These are phyloP conservation scores for Acacia concinna DNA, from an alignment of 331 rosid genomes.

Conservation along the genomic window DNA sequence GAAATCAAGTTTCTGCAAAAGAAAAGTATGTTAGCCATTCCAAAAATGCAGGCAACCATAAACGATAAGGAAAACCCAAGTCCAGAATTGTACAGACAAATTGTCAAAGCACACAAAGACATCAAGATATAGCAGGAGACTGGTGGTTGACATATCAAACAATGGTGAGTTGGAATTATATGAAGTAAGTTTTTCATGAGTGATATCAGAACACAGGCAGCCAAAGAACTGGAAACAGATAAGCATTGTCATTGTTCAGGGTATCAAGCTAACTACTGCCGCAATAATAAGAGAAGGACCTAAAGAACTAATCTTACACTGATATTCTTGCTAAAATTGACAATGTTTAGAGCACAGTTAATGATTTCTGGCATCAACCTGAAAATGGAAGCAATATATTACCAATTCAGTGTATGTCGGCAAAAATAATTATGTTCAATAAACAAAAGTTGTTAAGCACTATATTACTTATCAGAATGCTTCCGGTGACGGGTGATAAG, in stretches of 20 bases:
- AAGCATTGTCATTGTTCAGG: slow-evolving; percentile 24
- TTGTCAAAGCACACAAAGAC: not conserved
- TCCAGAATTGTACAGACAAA: slow-evolving; percentile 5
- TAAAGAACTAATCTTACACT: slow-evolving; percentile 52
- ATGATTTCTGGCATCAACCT: slow-evolving; percentile 88
- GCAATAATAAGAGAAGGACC: slow-evolving; percentile 16
- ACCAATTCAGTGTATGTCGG: slow-evolving; percentile 21
- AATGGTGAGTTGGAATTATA: not conserved
- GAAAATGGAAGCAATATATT: slow-evolving; percentile 40
- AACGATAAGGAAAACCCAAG: slow-evolving; percentile 12
- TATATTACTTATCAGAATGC: slow-evolving; percentile 75
- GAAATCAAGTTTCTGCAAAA: slow-evolving; percentile 69
- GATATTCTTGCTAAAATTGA: slow-evolving; percentile 55
- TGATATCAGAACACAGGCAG: not conserved
- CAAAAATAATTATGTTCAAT: slow-evolving; percentile 24
- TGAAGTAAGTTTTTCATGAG: slow-evolving; percentile 10
- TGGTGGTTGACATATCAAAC: not conserved
- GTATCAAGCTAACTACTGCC: slow-evolving; percentile 17
- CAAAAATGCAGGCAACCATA: slow-evolving; percentile 23
- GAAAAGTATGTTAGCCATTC: slow-evolving; percentile 29
- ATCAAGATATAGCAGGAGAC: slow-evolving; percentile 5
- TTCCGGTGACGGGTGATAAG: slow-evolving; percentile 84
- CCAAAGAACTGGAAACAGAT: slow-evolving; percentile 21
- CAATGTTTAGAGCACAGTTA: slow-evolving; percentile 59
- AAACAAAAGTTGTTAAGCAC: slow-evolving; percentile 15